Evolutionary conservation across 345 rosid genomes (phyloP).

Genomic region (Corymbia maculata): DNA sequence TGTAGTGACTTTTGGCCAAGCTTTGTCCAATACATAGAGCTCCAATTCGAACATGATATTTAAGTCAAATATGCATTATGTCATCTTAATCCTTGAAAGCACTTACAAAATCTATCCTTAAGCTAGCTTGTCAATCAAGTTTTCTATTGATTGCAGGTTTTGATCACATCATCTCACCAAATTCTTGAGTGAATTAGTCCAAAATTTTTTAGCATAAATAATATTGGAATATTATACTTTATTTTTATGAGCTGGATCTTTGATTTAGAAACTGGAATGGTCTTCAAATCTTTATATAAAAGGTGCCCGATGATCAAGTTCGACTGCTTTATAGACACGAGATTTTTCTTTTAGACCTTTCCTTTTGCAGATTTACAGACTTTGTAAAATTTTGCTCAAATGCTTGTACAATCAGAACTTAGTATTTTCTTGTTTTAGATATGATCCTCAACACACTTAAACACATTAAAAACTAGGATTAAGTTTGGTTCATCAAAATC

Average conservation of each 20-base stretch:
- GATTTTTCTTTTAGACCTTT: background rate
- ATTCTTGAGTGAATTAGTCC: too few species aligned
- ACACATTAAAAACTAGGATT: background rate
- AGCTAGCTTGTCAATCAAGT: too few species aligned
- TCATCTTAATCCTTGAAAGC: too few species aligned
- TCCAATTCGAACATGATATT: too few species aligned
- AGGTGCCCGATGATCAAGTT: background rate
- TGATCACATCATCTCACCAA: too few species aligned
- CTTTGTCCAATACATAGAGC: too few species aligned
- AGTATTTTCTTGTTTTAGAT: background rate
- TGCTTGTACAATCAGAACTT: background rate
- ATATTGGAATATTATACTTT: too few species aligned
- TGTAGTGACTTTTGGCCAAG: too few species aligned
- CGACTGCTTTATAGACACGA: background rate
- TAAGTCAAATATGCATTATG: too few species aligned
- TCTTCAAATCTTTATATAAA: background rate
- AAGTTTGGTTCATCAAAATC: background rate
- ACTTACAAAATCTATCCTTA: too few species aligned
- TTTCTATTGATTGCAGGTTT: too few species aligned
- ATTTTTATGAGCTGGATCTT: background rate
- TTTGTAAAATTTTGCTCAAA: background rate
- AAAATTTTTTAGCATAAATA: too few species aligned
- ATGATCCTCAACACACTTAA: background rate
- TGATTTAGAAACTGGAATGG: background rate
- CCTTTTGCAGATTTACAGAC: background rate